Evolutionary conservation across 257 asterid genomes (phyloP), one percentile per base, ranked within the genome.

Genomic region (Solanum medicagineum): DNA sequence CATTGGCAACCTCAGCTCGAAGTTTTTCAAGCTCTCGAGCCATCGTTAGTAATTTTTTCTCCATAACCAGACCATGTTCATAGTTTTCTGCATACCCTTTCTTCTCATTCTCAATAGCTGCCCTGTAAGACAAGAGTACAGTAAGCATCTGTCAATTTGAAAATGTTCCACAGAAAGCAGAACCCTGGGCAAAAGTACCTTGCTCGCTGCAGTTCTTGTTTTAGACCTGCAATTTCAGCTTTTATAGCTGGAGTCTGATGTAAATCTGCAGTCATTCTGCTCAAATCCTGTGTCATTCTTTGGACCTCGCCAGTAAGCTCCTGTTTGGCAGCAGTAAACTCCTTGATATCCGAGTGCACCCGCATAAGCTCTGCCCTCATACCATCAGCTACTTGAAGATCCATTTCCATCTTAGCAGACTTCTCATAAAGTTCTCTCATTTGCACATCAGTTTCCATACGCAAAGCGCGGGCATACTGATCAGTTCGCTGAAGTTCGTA

Each of bases 11-110:
- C 93, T 95, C 98, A 16, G 98, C 98, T 85, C 98, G 93, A 86
- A 96, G 97, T 87, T 93, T 96, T 87, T 96, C 99, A 94, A 94
- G 87, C 91, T 96, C 99, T 73, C 98, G 87, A 16, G 95, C 94
- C 98, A 96, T 93, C 59, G 98, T 70, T 57, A 94, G 85, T 71
- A 96, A 90, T 83, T 96, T 96, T 88, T 88, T 91, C 94, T 96
- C 97, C 99, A 96, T 96, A 66, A 86, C 87, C 91, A 93, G 93
- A 66, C 99, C 98, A 87, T 95, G 97, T 57, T 96, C 99, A 87
- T 91, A 93, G 93, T 95, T 96, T 83, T 95, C 98, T 6, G 97
- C 92, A 88, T 93, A 94, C 44, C 95, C 94, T 89, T 94, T 96
- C 91, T 96, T 96, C 93, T 96, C 97, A 86, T 93, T 92, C 87